phyloP scores from a whole-genome alignment of 2,329 filamentous ascomycete genomes.

The Trichothecium roseum region DNA sequence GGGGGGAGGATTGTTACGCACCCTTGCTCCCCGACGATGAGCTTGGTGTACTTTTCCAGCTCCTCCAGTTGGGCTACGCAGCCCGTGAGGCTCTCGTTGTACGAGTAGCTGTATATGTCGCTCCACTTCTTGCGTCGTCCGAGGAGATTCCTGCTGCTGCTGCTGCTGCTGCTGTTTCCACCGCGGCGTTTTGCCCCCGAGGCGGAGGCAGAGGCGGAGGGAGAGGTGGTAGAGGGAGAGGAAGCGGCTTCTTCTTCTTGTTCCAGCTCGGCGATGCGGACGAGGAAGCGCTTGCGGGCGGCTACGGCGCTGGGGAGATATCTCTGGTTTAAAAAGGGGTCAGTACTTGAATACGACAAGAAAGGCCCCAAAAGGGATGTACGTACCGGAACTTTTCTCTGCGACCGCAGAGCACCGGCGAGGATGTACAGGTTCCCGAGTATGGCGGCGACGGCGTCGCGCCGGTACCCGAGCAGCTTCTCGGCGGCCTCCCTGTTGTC shows the following conservation, averaged over 20 bases:
- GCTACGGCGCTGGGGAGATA: constrained; percentile 47
- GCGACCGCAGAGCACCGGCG: constrained; percentile 41
- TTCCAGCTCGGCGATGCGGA: constrained; percentile 31
- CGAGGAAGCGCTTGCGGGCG: constrained; percentile 39
- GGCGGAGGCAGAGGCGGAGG: no score
- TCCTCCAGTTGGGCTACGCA: constrained; percentile 44
- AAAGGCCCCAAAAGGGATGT: no score
- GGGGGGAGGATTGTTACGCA: constrained; percentile 13
- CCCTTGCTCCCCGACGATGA: constrained; percentile 45
- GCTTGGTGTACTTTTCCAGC: constrained; percentile 45
- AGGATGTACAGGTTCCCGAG: constrained; percentile 49
- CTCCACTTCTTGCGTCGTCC: constrained; percentile 34
- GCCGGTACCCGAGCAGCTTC: constrained; percentile 36
- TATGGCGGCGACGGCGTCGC: constrained; percentile 47
- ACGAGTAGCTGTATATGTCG: constrained; percentile 46
- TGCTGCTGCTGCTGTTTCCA: constrained; percentile 13
- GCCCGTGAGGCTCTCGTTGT: constrained; percentile 41
- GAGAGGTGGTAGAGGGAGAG: no score
- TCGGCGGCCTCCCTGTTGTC: constrained; percentile 38
- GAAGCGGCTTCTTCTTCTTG: no score
- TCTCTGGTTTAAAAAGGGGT: constrained; percentile 19
- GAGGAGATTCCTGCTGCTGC: neutral
- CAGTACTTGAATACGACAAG: no score
- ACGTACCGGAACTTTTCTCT: constrained; percentile 37
- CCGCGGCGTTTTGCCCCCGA: no score